Conservation (phyloP, 225 moss, liverwort and hornwort genomes). For the Anthoceros angustus region DNA sequence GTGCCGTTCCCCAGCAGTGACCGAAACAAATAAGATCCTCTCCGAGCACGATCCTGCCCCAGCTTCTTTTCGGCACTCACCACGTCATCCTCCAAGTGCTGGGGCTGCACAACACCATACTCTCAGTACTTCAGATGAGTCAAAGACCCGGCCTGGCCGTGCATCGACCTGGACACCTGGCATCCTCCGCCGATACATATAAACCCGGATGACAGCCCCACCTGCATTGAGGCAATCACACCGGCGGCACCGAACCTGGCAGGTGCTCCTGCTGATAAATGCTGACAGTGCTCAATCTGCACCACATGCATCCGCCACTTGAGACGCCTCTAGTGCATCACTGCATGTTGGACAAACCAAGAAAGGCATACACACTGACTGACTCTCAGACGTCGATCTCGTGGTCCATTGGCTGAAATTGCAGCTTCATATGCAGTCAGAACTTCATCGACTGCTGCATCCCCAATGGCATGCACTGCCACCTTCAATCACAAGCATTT, state of each 20-base stretch:
- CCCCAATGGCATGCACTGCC: conserved; percentile 81
- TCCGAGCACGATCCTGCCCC: conserved; percentile 49
- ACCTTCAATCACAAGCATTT: conserved; percentile 21
- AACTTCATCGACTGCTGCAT: conserved; percentile 71
- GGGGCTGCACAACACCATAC: conserved; percentile 34
- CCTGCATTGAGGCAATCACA: conserved; percentile 77
- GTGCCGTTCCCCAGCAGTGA: conserved; percentile 56
- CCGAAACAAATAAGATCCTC: conserved; percentile 53
- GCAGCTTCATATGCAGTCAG: conserved; percentile 49
- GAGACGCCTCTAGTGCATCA: not conserved
- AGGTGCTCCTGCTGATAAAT: conserved; percentile 49
- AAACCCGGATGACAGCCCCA: conserved; percentile 10
- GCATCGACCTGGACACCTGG: no score
- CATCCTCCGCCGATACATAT: conserved; percentile 3
- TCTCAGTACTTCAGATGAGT: not conserved
- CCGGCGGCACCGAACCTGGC: conserved; percentile 45
- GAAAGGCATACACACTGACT: not conserved
- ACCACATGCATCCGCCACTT: conserved; percentile 13
- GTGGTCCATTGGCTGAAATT: conserved; percentile 48
- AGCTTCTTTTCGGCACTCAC: conserved; percentile 37
- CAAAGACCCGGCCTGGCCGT: no score
- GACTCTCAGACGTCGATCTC: conserved; percentile 82
- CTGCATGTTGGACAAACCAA: not conserved
- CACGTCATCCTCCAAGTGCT: conserved; percentile 68
- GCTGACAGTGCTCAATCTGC: conserved; percentile 84